These are phyloP conservation scores for Desmodesmus armatus DNA, from an alignment of 139 green algal species.

Conservation along the genomic window DNA sequence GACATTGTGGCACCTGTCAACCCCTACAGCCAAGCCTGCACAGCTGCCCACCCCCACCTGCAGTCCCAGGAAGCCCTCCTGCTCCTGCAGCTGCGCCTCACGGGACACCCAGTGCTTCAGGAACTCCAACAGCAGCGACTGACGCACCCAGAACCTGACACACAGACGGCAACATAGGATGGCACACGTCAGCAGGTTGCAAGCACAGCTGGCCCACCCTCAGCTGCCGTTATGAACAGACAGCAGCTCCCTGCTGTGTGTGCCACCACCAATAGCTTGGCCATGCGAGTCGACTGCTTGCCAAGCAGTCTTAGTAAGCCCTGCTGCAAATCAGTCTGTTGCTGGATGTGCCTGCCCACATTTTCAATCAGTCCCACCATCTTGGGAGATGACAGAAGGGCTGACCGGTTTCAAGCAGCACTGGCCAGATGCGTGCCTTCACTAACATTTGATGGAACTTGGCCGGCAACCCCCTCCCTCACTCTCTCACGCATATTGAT, in stretches of 20 bases:
- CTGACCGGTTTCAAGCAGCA: no score
- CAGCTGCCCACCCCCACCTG: slow-evolving; percentile 9
- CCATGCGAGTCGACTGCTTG: no score
- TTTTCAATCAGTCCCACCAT: neutral
- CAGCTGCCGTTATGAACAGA: neutral
- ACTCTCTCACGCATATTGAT: neutral
- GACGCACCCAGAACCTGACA: slow-evolving; percentile 29
- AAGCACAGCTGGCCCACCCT: neutral
- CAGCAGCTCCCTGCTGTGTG: no score
- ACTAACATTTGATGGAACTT: neutral
- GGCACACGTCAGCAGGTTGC: neutral
- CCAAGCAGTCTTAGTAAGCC: no score
- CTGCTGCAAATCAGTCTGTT: neutral
- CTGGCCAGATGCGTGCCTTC: neutral
- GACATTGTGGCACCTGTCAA: no score
- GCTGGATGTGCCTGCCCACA: no score
- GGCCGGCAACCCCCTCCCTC: neutral
- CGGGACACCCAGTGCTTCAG: slow-evolving; percentile 33
- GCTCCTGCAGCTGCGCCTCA: slow-evolving; percentile 31
- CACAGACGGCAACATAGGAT: neutral
- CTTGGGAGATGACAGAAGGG: neutral
- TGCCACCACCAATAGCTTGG: no score
- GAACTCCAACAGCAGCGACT: slow-evolving; percentile 25
- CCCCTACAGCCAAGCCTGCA: no score
- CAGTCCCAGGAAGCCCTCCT: slow-evolving; percentile 29